A percentile compares a stretch with the other conserved stretches of the same genome.
phyloP scores from a whole-genome alignment of 2,329 filamentous ascomycete species.

The Stagonosporopsis vannaccii region DNA sequence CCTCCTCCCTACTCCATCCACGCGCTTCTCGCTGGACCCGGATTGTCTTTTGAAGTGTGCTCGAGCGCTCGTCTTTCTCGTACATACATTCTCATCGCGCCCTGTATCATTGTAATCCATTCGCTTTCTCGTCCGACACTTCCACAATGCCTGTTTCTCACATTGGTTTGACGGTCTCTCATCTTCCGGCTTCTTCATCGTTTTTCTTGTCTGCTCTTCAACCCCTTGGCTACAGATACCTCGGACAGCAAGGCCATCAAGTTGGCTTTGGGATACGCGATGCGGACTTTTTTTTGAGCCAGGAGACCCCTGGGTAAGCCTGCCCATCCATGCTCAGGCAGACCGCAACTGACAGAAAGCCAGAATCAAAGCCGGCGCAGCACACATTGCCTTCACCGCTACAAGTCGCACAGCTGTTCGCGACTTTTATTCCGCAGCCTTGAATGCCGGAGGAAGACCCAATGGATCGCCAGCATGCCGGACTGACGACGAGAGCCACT shows the following conservation, averaged over 20 bases:
- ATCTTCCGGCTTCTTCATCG: slow-evolving; percentile 79
- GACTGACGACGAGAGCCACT: slow-evolving; percentile 62
- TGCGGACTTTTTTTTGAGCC: slow-evolving; percentile 70
- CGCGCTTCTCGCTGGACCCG: slow-evolving; percentile 5
- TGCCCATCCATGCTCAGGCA: slow-evolving; percentile 22
- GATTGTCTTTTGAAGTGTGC: not conserved
- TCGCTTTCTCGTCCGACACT: slow-evolving; percentile 3
- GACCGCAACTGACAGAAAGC: slow-evolving; percentile 30
- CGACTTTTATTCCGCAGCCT: slow-evolving; percentile 73
- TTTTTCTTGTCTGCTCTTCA: slow-evolving; percentile 84
- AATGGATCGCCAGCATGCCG: slow-evolving; percentile 64
- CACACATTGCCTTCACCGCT: slow-evolving; percentile 73
- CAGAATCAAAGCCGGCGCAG: slow-evolving; percentile 60
- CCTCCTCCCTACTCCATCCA: slow-evolving; percentile 19
- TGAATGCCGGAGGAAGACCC: slow-evolving; percentile 69
- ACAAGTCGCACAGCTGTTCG: slow-evolving; percentile 70
- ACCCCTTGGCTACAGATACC: slow-evolving; percentile 77
- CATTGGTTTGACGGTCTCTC: slow-evolving; percentile 73
- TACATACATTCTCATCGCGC: slow-evolving; percentile 10
- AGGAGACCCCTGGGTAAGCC: slow-evolving; percentile 65
- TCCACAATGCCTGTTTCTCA: slow-evolving; percentile 66
- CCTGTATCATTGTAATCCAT: slow-evolving; percentile 26
- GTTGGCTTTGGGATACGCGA: slow-evolving; percentile 67
- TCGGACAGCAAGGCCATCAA: slow-evolving; percentile 67
- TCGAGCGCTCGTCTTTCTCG: slow-evolving; percentile 18